Evolutionary conservation across 129 eudicot genomes (phyloP), one percentile per base, ranked within the genome.

Genomic region (Gnaphalium uliginosum): DNA sequence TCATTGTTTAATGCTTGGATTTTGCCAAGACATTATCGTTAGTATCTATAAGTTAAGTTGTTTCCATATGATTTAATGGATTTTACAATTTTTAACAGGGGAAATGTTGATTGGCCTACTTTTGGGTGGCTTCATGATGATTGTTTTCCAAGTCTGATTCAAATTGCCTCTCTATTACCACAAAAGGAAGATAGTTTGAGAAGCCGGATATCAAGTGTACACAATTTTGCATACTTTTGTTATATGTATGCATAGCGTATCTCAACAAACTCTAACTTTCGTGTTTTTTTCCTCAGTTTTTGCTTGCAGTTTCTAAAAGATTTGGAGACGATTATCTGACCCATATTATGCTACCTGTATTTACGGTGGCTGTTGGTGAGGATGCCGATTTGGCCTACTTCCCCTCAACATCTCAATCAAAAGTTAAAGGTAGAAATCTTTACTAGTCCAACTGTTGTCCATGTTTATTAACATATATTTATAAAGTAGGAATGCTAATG

Each of bases 41-140:
- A 64, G 58, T 22, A 14, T 33, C 71, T 51, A 72, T 51, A 76
- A 1, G 9, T 39, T 8, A 69, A 18, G 4, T 18, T 22, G 10
- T 63, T 78, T 30, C 66, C 33, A 50, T 77, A 4, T 63, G 19
- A 11, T 26, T 46, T 43, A 54, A 82, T 26, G 7, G 4, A 63
- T 68, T 72, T 77, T 3, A 30, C 64, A 73, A 25, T 76, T 59
- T 51, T 79, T 51, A n/a, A 46, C 83, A 93, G 98, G 89, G 98
- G 90, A 66, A 75, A 69, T 79, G 86, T 79, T 72, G 96, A 93
- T 50, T 93, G 98, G 98, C 89, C 88, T 79, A 70, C 86, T 29
- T 93, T 93, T 87, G 98, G 88, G 78, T 93, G 96, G 98, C 78
- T 93, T 82, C 98, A 88, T 60, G 77, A 76, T 76, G 96, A 93